Base-by-base conservation (phyloP, 2,329 filamentous ascomycete genomes). In the Tolypocladium inflatum region DNA sequence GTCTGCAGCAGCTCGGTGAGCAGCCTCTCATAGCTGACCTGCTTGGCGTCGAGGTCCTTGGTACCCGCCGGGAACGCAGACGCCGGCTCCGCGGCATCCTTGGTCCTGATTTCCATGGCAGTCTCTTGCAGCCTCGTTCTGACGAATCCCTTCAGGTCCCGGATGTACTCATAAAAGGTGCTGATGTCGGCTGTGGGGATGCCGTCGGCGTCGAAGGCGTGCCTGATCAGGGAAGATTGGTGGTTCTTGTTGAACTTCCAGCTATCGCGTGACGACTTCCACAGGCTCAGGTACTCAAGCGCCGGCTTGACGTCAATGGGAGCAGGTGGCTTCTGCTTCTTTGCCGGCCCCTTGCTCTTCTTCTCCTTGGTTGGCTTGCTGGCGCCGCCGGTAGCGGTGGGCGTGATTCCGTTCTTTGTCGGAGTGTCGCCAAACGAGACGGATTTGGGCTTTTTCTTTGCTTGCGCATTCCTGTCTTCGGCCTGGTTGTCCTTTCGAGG, bases 231-330 rank as follows among this genome's bases (percentile, higher is more conserved):
- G 64, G 90, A 84, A 57, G 87, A 90, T 73, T 97, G 92, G 68
- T 91, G 85, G 65, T 91, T 92, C 76, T 97, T 97, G 77, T 95
- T 96, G 78, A 97, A 97, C 73, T 96, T 97, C 93, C 93, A 97
- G 64, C 78, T 79, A 11, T 80, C 77, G 59, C 85, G 85, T 60
- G 85, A 81, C 57, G 80, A 81, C 73, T 89, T 80, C 80, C 91
- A 96, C 68, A 87, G 84, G 53, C 80, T 80, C 51, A 97, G 81
- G 70, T 97, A 97, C 56, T 83, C 79, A 19, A 95, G 78, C 59
- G 91, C 87, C 17, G 86, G 81, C 53, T 83, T 79, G 57, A 86
- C 73, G 61, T 83, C 79, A 8, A 67, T 59, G 41, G 69, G 61
- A 19, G 70, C 73, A 71, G 72, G 69, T 63, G 65, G 68, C 58